Evolutionary conservation across 208 protist species (phyloP), one percentile per base, ranked within the genome.

Genomic region (Wallacemonas rigidus): DNA sequence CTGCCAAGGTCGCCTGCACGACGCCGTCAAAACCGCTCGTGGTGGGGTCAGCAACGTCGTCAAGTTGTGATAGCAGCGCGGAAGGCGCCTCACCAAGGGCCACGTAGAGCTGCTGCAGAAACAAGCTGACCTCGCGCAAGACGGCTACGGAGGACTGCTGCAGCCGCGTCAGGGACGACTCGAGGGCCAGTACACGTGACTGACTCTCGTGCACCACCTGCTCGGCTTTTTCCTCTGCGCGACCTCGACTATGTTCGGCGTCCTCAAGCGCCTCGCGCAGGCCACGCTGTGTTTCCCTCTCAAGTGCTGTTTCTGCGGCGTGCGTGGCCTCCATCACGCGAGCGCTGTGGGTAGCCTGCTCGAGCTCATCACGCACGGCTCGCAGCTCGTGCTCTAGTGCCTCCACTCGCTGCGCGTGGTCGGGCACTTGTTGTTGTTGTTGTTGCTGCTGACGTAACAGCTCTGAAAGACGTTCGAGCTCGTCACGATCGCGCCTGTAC

Each of bases 401-500:
- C 60, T 74, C 67, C 64, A 26, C 26, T 26, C 26, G 26, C 26
- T 26, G 26, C 0, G 26, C 26, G 26, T 26, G 26, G 26, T 26
- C 26, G 26, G 26, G 26, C 26, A 26, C 26, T 26, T 26, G 26
- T 26, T 26, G 26, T 26, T 77, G 75, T 48, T 76, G 26, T 15
- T 51, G n/a, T 3, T 69, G 71, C 57, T 55, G 3, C 0, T 71
- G 26, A 36, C 61, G 69, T 17, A 17, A 9, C 15, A 58, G 54
- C 1, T 62, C 71, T 1, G 69, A 63, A 44, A 89, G 57, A 41
- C 70, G 57, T 69, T 83, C 72, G 41, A 89, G 73, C 70, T 90
- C 75, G 9, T 67, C 75, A 17, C 81, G 81, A 40, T 95, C 86
- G 1, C 47, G 63, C 35, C 73, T 36, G 78, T 95, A 91, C 82